Conservation (phyloP, 495 filamentous ascomycete genomes). For the Aspergillus coremiiformis region DNA sequence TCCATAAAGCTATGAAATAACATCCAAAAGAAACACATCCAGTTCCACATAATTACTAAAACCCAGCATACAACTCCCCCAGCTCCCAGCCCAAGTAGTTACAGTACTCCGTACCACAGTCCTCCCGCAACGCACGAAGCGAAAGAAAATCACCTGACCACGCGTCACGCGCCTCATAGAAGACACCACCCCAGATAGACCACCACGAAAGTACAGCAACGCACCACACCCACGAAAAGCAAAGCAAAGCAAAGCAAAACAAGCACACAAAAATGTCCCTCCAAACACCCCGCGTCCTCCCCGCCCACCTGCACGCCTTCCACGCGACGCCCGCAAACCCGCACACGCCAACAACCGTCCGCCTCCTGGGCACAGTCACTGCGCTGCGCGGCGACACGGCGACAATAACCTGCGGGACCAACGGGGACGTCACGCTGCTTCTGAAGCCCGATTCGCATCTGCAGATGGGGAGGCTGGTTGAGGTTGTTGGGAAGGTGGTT, state of each 20-base stretch:
- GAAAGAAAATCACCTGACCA: conserved; percentile 26
- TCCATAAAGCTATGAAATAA: no score
- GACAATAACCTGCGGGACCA: conserved; percentile 56
- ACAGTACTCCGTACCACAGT: no score
- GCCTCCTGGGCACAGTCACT: conserved; percentile 76
- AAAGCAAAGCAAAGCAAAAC: conserved; percentile 14
- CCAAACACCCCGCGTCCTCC: conserved; percentile 64
- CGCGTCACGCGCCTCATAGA: conserved; percentile 24
- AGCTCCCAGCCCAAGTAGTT: no score
- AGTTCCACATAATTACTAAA: no score
- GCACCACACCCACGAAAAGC: background rate
- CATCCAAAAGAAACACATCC: no score
- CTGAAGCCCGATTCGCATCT: conserved; percentile 79
- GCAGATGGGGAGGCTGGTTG: conserved; percentile 67
- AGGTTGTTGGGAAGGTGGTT: conserved; percentile 89
- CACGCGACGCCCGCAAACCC: conserved; percentile 32
- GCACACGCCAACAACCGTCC: conserved; percentile 57
- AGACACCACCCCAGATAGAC: no score
- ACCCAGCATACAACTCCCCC: no score
- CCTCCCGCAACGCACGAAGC: no score
- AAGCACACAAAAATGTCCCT: conserved; percentile 33
- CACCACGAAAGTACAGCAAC: no score
- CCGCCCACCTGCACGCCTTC: conserved; percentile 59
- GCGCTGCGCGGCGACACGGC: conserved; percentile 77
- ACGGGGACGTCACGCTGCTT: conserved; percentile 62